phyloP scores from a whole-genome alignment of 768 basidiomycete species.

The Fomitopsis pulvina region DNA sequence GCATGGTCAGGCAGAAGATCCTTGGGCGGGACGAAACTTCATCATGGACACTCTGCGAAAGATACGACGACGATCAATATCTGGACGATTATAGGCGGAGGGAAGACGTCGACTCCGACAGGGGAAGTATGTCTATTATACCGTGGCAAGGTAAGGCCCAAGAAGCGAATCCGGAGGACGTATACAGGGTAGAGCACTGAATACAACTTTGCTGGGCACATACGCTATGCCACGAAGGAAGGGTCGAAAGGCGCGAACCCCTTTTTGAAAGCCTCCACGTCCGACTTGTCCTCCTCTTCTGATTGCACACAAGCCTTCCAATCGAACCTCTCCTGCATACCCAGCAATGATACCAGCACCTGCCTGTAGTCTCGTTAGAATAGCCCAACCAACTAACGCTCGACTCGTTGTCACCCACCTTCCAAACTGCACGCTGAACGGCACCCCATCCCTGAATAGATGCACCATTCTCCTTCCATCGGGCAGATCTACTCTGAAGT shows the following conservation, averaged over 20 bases:
- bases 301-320: slow-evolving; percentile 86
- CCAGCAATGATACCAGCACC: slow-evolving; percentile 73
- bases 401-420: slow-evolving; percentile 49
- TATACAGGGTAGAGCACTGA: too few species aligned
- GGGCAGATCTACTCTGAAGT: slow-evolving; percentile 90
- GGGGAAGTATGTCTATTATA: too few species aligned
- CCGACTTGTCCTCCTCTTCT: slow-evolving; percentile 81
- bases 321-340: slow-evolving; percentile 72
- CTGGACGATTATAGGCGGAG: too few species aligned
- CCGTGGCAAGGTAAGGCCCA: too few species aligned
- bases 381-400: background rate
- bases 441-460: slow-evolving; percentile 66
- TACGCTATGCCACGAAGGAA: background rate
- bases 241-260: slow-evolving; percentile 77
- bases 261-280: slow-evolving; percentile 77
- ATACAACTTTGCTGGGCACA: too few species aligned
- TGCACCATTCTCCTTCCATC: slow-evolving; percentile 83
- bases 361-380: slow-evolving; percentile 41
- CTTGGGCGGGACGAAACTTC: too few species aligned
- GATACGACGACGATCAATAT: too few species aligned
- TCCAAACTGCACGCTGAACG: slow-evolving; percentile 91
- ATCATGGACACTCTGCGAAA: too few species aligned
- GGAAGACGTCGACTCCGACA: too few species aligned
- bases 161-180: too few species aligned
- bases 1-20: too few species aligned